phyloP scores from a whole-genome alignment of 495 filamentous ascomycete species.

The Penicillium verhagenii region DNA sequence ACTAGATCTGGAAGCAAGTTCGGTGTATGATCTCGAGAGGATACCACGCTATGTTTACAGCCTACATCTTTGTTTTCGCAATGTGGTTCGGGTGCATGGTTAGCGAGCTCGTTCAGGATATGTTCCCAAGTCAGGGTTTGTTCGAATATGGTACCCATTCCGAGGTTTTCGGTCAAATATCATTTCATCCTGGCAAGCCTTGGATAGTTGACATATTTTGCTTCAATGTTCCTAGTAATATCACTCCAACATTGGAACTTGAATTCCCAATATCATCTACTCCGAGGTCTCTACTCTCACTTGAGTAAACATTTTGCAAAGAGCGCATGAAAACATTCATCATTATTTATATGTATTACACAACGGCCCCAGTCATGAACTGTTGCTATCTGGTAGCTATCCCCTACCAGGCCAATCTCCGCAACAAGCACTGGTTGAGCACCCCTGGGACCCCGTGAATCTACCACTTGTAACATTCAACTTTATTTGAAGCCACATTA shows the following conservation, averaged over 20 bases:
- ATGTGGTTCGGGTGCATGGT: background rate
- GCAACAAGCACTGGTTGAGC: too few relatives aligned
- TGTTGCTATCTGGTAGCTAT: background rate
- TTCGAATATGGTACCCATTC: background rate
- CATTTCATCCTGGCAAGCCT: background rate
- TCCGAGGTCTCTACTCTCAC: too few relatives aligned
- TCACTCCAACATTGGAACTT: too few relatives aligned
- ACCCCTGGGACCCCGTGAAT: too few relatives aligned
- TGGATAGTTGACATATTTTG: too few relatives aligned
- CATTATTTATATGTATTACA: constrained; percentile 26
- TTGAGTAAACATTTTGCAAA: background rate
- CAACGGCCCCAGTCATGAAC: constrained; percentile 10
- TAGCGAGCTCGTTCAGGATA: background rate
- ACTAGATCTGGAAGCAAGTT: background rate
- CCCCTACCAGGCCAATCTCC: background rate
- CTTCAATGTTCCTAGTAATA: too few relatives aligned
- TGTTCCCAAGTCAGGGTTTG: background rate
- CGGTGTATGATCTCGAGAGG: background rate
- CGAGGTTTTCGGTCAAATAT: background rate
- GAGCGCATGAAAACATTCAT: constrained; percentile 20
- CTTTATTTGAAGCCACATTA: constrained; percentile 16
- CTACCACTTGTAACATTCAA: background rate
- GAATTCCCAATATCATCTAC: too few relatives aligned
- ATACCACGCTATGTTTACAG: background rate
- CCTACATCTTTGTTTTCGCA: background rate